phyloP scores from a whole-genome alignment of 495 filamentous ascomycete species.

The Melanomma pulvis-pyrius region DNA sequence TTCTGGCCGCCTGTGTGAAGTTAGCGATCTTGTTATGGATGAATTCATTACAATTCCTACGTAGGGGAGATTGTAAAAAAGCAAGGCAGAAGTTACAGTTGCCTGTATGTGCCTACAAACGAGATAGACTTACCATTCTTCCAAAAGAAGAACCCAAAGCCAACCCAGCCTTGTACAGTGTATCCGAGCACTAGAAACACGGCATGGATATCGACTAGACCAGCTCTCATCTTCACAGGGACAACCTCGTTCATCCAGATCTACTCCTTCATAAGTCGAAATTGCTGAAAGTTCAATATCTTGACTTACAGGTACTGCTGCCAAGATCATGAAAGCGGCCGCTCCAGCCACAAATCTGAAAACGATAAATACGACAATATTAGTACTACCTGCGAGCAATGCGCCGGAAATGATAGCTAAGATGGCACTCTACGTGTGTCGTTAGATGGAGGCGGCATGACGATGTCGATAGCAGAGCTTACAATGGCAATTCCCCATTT shows the following conservation, averaged over 20 bases:
- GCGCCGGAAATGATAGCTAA: conserved; percentile 38
- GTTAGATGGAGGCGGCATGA: neutral
- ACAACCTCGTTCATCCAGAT: conserved; percentile 40
- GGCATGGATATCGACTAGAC: conserved; percentile 34
- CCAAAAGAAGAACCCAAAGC: conserved; percentile 43
- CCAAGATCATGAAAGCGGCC: conserved; percentile 24
- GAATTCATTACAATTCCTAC: neutral
- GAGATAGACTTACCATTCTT: conserved; percentile 4
- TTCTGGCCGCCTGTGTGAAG: conserved; percentile 14
- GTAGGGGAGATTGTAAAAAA: no score
- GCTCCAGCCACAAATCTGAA: conserved; percentile 37
- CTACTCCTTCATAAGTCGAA: neutral
- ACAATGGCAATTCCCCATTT: conserved; percentile 34
- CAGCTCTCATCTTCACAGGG: conserved; percentile 29
- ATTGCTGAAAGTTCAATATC: neutral
- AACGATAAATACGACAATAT: conserved; percentile 34
- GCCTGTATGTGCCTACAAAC: no score
- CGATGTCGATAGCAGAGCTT: neutral
- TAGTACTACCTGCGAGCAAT: conserved; percentile 32
- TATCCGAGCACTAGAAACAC: conserved; percentile 33
- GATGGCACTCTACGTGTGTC: conserved; percentile 13
- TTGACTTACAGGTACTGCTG: conserved; percentile 17
- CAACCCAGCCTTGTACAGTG: conserved; percentile 26
- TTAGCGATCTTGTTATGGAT: neutral
- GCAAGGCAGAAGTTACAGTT: neutral